phyloP scores from a whole-genome alignment of 192 early-diverging fungal genomes.

The Entomortierella chlamydospora region DNA sequence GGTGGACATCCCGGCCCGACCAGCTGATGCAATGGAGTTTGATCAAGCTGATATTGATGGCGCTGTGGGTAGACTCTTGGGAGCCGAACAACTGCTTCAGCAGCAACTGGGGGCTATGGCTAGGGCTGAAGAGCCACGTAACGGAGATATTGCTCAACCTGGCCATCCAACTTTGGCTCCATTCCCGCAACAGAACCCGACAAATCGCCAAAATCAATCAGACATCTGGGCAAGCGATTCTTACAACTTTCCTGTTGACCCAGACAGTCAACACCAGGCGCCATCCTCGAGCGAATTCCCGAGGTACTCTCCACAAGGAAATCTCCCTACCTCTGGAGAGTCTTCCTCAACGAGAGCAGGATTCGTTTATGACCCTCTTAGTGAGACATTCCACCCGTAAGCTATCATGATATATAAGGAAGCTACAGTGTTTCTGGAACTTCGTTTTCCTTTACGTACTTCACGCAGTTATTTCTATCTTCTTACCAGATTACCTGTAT shows the following conservation, averaged over 20 bases:
- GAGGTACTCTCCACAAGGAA: not conserved
- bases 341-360: constrained; percentile 13
- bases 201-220: not conserved
- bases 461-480: not conserved
- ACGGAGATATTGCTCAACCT: not conserved
- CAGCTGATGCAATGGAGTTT: constrained; percentile 10
- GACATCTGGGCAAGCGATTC: constrained; percentile 4
- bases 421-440: no score
- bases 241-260: not conserved
- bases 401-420: not conserved
- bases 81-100: not conserved
- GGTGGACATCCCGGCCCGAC: constrained; percentile 6
- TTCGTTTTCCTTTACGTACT: no score
- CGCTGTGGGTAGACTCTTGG: not conserved
- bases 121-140: not conserved
- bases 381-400: constrained; percentile 32
- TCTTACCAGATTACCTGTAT: not conserved
- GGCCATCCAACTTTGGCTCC: constrained; percentile 1
- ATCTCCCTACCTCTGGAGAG: not conserved
- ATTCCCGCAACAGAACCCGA: not conserved
- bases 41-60: constrained; percentile 18
- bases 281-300: not conserved
- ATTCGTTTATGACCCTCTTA: constrained; percentile 22
- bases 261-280: not conserved
- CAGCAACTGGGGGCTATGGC: constrained; percentile 6